Conservation (phyloP, 2,329 filamentous ascomycete species). For the Paraphaeosphaeria sporulosa region DNA sequence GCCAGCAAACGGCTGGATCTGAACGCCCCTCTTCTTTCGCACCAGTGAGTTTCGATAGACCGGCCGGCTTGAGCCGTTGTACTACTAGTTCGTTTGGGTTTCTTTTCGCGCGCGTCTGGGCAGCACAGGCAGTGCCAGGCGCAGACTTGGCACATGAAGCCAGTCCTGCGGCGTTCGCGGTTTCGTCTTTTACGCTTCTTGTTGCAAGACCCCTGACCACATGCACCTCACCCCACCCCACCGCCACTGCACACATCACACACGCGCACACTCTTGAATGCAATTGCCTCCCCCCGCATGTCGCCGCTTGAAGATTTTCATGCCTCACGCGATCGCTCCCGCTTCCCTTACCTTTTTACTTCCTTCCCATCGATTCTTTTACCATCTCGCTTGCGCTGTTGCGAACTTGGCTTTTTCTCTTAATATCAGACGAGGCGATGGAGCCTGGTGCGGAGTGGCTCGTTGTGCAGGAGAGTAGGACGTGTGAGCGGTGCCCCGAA, state of each 20-base stretch:
- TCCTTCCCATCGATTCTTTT: constrained; percentile 1
- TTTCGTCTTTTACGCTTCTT: constrained; percentile 20
- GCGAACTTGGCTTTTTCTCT: neutral
- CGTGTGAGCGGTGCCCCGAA: neutral
- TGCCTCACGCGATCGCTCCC: constrained; percentile 2
- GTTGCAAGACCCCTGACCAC: constrained; percentile 10
- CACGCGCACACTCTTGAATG: neutral
- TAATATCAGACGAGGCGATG: neutral
- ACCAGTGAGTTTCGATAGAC: constrained; percentile 26
- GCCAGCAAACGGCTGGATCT: constrained; percentile 46
- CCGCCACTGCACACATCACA: neutral
- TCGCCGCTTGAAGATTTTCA: neutral
- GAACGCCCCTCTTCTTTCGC: constrained; percentile 15
- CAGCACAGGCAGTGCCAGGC: neutral
- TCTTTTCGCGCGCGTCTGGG: neutral
- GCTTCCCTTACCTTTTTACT: neutral
- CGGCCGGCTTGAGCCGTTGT: constrained; percentile 31
- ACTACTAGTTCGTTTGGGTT: constrained; percentile 19
- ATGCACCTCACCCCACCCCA: neutral
- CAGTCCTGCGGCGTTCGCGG: constrained; percentile 25
- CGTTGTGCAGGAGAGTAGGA: neutral
- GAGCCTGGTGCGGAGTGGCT: neutral
- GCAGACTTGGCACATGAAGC: constrained; percentile 11
- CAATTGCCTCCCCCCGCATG: neutral
- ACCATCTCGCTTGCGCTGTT: constrained; percentile 11